phyloP scores from a whole-genome alignment of 2,329 filamentous ascomycete genomes.

The Talaromyces sp. region DNA sequence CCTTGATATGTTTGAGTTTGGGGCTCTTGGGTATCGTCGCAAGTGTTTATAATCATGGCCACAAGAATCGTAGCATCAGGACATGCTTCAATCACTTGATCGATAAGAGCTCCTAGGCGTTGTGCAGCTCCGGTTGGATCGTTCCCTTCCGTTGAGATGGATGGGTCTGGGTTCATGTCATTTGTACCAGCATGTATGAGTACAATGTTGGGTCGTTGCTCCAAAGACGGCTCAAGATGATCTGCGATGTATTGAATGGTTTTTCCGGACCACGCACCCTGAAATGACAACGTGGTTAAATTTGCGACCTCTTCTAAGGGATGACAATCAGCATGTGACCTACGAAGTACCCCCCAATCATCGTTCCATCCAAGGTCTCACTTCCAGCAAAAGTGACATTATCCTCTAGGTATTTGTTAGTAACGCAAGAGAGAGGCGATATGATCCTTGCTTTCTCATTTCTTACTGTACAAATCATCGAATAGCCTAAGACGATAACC shows the following conservation, averaged over 20 bases:
- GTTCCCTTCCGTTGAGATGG: neutral
- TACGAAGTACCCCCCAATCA: neutral
- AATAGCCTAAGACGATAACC: neutral
- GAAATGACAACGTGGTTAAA: neutral
- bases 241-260: neutral
- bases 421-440: neutral
- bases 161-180: slow-evolving; percentile 8
- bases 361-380: neutral
- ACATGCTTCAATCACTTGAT: neutral
- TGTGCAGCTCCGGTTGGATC: neutral
- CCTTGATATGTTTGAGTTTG: neutral
- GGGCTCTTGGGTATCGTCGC: neutral
- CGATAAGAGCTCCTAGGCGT: neutral
- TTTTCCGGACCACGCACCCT: neutral
- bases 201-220: slow-evolving; percentile 7
- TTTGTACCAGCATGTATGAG: slow-evolving; percentile 10
- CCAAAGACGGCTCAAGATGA: neutral
- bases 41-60: slow-evolving; percentile 1
- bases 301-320: too few relatives aligned
- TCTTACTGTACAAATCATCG: neutral
- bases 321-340: neutral
- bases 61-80: neutral
- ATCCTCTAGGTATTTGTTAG: neutral
- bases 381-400: neutral
- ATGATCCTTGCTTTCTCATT: neutral